Evolutionary conservation across 192 early-diverging fungal genomes (phyloP), one percentile per base, ranked within the genome.

Genomic region (Mortierella antarctica): DNA sequence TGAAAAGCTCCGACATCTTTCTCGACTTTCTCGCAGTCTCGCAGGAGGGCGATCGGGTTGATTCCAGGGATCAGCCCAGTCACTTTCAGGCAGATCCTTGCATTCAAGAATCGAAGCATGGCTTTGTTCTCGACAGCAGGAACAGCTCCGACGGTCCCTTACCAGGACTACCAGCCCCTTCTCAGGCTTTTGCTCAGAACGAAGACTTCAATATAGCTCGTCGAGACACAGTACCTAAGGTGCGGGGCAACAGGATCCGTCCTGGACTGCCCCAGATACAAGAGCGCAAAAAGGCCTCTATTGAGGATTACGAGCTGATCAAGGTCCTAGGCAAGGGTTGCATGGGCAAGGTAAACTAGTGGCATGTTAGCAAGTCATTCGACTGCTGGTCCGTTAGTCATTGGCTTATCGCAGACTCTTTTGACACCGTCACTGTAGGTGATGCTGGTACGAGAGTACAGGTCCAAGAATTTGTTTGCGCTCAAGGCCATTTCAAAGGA

Each of bases 251-350:
- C 50, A 70, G 41, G 13, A 23, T 72, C 52, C 62, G 73, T 21
- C 56, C 69, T 21, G 55, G 17, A 8, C 45, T 69, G 11, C 71
- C 67, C 4, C 61, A 73, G 50, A 61, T 69, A 11, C 70, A 67
- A 18, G 53, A 76, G 60, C 75, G 50, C 46, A 79, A 80, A 31
- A 82, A 86, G 46, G 58, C 59, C 2, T 66, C 74, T 0, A 74
- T 89, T 6, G 85, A 88, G 5, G 80, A 89, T 56, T 89, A 86
- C 44, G 69, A 88, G 20, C 55, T 89, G 15, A 74, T 90, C 49
- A 86, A 84, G 48, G 89, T 90, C 44, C 83, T 90, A 15, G 89
- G 89, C 14, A 89, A 83, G 69, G 89, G 89, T 3, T 88, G 86
- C 42, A 90, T 88, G 84, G 89, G 89, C 46, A 90, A 90, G 82